These are phyloP conservation scores for Sabuloglossum arenarium DNA, from an alignment of 495 filamentous ascomycete species.

Conservation along the genomic window DNA sequence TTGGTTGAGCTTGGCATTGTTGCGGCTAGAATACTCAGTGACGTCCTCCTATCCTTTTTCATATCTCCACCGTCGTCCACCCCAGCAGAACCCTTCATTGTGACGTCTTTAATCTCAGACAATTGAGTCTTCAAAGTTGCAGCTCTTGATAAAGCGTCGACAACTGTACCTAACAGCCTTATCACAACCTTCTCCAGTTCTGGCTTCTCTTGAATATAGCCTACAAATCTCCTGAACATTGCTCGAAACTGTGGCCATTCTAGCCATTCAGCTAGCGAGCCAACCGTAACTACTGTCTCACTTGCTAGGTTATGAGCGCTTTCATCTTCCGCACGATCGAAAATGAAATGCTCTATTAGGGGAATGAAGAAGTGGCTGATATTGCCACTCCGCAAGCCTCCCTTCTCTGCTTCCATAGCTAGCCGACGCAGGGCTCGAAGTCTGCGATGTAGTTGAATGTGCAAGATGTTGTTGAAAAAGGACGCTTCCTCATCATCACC, in stretches of 20 bases:
- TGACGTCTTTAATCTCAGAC: slow-evolving; percentile 14
- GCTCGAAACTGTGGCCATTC: slow-evolving; percentile 86
- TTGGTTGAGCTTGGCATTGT: slow-evolving; percentile 47
- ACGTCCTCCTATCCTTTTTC: slow-evolving; percentile 8
- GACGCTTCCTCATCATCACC: slow-evolving; percentile 70
- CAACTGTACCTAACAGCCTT: slow-evolving; percentile 55
- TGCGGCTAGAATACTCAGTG: slow-evolving; percentile 14
- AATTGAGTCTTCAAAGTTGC: slow-evolving; percentile 19
- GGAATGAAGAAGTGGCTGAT: slow-evolving; percentile 77
- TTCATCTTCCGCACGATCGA: slow-evolving; percentile 53
- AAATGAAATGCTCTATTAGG: slow-evolving; percentile 81
- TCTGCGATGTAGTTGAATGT: slow-evolving; percentile 77
- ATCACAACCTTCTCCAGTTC: slow-evolving; percentile 75
- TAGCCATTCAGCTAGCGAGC: slow-evolving; percentile 46
- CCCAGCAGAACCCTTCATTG: not conserved
- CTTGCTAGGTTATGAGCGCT: slow-evolving; percentile 67
- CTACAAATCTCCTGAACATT: slow-evolving; percentile 56
- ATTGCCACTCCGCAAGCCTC: slow-evolving; percentile 47
- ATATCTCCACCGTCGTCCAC: slow-evolving; percentile 8
- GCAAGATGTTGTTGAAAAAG: slow-evolving; percentile 82
- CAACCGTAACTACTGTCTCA: slow-evolving; percentile 58
- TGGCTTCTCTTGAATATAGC: slow-evolving; percentile 58
- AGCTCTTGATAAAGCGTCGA: slow-evolving; percentile 45
- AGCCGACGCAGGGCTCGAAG: slow-evolving; percentile 64
- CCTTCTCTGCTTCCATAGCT: slow-evolving; percentile 37